Base-by-base conservation (phyloP, 148 eudicot genomes). In the Heliosperma pusillum region DNA sequence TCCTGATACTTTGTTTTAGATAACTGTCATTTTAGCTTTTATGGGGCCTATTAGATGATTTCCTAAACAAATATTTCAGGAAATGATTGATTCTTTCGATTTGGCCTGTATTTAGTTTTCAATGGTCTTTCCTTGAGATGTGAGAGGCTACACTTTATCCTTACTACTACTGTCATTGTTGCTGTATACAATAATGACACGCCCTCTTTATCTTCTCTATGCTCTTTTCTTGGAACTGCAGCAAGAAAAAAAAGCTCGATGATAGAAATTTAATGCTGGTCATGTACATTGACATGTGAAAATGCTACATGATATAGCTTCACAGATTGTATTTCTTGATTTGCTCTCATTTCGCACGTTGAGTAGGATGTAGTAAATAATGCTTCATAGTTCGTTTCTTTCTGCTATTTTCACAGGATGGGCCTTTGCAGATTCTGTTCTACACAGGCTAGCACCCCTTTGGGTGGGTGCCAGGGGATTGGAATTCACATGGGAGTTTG, bases 381-480 rank as follows among this genome's bases (percentile, higher is more conserved):
- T 47, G 53, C 53, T 47, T 24, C 1, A 3, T 42, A 5, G 44
- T 42, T 56, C 47, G 45, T 66, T 15, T 60, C 7, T 27, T 78
- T 79, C 47, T n/a, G 40, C 33, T 62, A 74, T 57, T 82, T 68
- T 78, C 78, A 19, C 87, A 95, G 98, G 98, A 24, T 95, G 98
- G 98, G 98, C 98, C 63, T 95, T 95, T 84, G 98, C 98, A 30
- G 93, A 92, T 84, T 80, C 98, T 76, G 93, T 95, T 83, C 77
- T 95, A 71, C 98, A 95, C 80, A 87, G 97, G 71, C 81, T 95
- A 84, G 92, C 90, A 59, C 98, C 98, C 55, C 98, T 95, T 77
- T 95, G 98, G 98, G 88, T 92, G 63, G 98, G 96, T 70, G 98
- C 98, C 66, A 92, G 97, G 83, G 98, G 97, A 63, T 79, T 92